Conservation (phyloP, 768 basidiomycete genomes). For the Auriscalpium orientale region DNA sequence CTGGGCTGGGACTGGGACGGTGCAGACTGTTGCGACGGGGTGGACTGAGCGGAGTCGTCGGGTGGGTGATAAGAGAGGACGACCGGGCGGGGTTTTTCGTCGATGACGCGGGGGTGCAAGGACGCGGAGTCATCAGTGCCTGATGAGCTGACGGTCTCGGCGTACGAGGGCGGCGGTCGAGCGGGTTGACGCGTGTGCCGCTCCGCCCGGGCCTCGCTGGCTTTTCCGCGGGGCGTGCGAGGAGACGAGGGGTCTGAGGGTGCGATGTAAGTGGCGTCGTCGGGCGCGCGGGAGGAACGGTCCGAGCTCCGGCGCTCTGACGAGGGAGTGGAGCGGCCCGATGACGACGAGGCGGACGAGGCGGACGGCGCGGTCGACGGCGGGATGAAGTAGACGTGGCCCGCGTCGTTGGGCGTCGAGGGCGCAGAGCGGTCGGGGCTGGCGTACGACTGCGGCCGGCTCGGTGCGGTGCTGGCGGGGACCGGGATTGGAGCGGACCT, state of each 20-base stretch:
- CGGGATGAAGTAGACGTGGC: conserved; percentile 1
- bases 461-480: neutral
- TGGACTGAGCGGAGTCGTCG: neutral
- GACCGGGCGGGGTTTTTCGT: neutral
- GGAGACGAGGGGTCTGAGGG: neutral
- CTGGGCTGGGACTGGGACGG: neutral
- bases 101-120: neutral
- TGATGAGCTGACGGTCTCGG: neutral
- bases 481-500: neutral
- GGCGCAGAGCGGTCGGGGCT: neutral
- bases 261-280: neutral
- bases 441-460: conserved; percentile 4
- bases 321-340: neutral
- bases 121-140: neutral
- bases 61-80: neutral
- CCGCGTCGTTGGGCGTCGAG: neutral
- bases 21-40: neutral
- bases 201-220: neutral
- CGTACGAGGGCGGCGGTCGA: neutral
- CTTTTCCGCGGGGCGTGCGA: neutral
- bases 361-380: conserved; percentile 1
- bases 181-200: neutral
- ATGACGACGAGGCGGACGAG: conserved; percentile 4
- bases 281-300: neutral
- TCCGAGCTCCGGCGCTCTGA: neutral